Evolutionary conservation across 2,329 filamentous ascomycete genomes (phyloP), one percentile per base, ranked within the genome.

Genomic region (Pseudopyricularia javanii): DNA sequence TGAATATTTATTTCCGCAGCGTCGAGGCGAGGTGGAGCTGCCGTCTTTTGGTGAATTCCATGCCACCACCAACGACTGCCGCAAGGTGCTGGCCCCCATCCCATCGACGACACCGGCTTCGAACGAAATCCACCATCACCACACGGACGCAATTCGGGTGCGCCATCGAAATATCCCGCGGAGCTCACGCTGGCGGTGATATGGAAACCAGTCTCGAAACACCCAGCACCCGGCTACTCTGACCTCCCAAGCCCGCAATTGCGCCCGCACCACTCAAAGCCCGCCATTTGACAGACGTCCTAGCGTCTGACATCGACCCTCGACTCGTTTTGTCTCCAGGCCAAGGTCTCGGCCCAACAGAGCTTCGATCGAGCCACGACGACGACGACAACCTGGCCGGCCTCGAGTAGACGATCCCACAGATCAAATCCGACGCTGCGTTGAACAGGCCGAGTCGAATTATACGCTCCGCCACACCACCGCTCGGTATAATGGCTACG

Each of bases 401-500:
- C 9, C 28, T 30, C 28, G 28, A 30, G 28, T 9, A 30, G 4
- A 4, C 28, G 28, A 30, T 30, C 28, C 28, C 9, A 4, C 9
- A 30, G 28, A 30, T 30, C 9, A 30, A 35, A 35, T 12, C 33
- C 33, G 33, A 35, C 33, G 28, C 9, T 30, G 28, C 28, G 28
- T 14, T 35, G 11, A 45, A 45, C 11, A 24, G 22, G 4, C 22
- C 22, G 20, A 3, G 40, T 45, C 40, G 40, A 45, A 45, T 26
- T 45, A 20, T 9, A 24, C 3, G 15, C 22, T 45, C 40, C 20
- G 22, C 40, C 11, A 53, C 30, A 50, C 32, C 35, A 14, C 30
- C 30, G 22, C 15, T 32, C 40, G 49, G 14, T 22, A 51, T 33
- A 43, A 59, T 60, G 57, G 66, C 61, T 61, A 70, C 67, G 65